Conservation (phyloP, 2,329 filamentous ascomycete genomes). For the Chaetomiaceae sp. region DNA sequence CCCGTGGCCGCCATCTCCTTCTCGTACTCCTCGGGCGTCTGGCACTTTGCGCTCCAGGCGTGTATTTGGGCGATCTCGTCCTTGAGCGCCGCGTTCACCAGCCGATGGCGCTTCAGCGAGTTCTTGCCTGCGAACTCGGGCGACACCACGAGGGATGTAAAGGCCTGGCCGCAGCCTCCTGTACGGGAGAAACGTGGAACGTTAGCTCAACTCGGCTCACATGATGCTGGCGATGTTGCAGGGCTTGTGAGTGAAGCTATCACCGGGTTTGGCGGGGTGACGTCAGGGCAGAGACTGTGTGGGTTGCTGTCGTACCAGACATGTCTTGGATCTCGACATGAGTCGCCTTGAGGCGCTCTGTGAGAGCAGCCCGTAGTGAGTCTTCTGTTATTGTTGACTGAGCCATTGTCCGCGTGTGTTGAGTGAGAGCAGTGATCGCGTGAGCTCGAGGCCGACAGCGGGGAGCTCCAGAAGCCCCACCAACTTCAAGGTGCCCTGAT, state of each 20-base stretch:
- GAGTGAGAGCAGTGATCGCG: background rate
- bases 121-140: conserved; percentile 65
- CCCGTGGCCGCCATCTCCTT: conserved; percentile 40
- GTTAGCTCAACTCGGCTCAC: conserved; percentile 3
- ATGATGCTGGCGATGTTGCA: background rate
- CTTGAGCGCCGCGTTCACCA: conserved; percentile 80
- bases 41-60: conserved; percentile 92
- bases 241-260: background rate
- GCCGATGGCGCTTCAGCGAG: conserved; percentile 77
- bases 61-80: conserved; percentile 87
- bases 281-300: conserved; percentile 15
- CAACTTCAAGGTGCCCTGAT: background rate
- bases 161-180: conserved; percentile 61
- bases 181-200: background rate
- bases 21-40: conserved; percentile 82
- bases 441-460: background rate
- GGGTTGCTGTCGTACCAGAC: conserved; percentile 61
- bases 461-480: background rate
- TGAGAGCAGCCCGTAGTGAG: conserved; percentile 64
- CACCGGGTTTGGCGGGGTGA: conserved; percentile 29
- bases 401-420: conserved; percentile 38
- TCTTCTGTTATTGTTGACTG: conserved; percentile 66
- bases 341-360: conserved; percentile 64
- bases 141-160: conserved; percentile 58
- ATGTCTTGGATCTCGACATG: conserved; percentile 89